These are phyloP conservation scores for Lithospermum erythrorhizon DNA, from an alignment of 257 asterid species.

Conservation along the genomic window DNA sequence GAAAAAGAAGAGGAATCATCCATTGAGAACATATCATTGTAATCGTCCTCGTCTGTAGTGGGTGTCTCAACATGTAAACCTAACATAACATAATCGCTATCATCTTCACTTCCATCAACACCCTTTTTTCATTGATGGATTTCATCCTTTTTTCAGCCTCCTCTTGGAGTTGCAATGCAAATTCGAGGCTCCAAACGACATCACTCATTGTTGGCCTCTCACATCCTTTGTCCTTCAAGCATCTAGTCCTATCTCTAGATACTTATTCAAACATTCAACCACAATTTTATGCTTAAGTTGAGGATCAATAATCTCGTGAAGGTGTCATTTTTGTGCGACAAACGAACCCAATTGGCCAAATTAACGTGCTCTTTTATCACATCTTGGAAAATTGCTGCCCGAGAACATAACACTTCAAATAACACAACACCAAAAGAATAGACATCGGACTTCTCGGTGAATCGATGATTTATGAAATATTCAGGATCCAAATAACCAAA, in stretches of 20 bases:
- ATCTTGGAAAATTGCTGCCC: slow-evolving; percentile 24
- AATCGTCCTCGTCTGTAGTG: slow-evolving; percentile 8
- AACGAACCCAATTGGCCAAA: slow-evolving; percentile 44
- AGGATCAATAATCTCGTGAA: slow-evolving; percentile 35
- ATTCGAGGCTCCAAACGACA: slow-evolving; percentile 57
- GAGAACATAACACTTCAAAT: slow-evolving; percentile 43
- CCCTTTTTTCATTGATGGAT: background rate
- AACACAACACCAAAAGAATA: slow-evolving; percentile 64
- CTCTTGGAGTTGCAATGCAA: slow-evolving; percentile 45
- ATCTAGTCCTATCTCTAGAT: slow-evolving; percentile 28
- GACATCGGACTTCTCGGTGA: slow-evolving; percentile 59
- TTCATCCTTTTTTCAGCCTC: slow-evolving; percentile 23
- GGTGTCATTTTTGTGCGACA: slow-evolving; percentile 25
- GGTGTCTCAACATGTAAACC: background rate
- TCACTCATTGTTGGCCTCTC: slow-evolving; percentile 55
- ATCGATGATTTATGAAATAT: slow-evolving; percentile 38
- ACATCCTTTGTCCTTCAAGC: slow-evolving; percentile 34
- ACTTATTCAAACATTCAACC: slow-evolving; percentile 33
- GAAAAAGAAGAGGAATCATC: slow-evolving; percentile 5
- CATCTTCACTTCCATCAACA: background rate
- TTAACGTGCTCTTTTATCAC: slow-evolving; percentile 30
- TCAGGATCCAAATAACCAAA: slow-evolving; percentile 66
- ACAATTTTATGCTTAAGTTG: slow-evolving; percentile 35
- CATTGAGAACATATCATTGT: slow-evolving; percentile 11
- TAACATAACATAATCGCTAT: slow-evolving; percentile 6